Base-by-base conservation (phyloP, 2,329 filamentous ascomycete genomes). In the Colletotrichum higginsianum region DNA sequence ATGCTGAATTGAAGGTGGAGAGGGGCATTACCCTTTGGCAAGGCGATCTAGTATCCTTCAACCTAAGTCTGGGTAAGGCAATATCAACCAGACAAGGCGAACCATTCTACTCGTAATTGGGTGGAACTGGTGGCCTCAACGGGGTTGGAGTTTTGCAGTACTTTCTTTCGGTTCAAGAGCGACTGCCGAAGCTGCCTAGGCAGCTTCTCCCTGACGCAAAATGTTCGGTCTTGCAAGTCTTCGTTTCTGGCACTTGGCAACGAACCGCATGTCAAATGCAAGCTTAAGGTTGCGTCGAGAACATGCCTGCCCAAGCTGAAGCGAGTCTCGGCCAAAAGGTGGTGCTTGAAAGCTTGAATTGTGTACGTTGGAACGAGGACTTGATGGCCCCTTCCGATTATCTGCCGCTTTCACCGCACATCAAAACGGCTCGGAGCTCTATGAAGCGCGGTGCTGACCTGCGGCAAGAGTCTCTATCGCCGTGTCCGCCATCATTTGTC, bases 311-410 rank as follows among this genome's bases (percentile, higher is more conserved):
- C 23, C 55, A 40, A 16, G 7, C 9, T 23, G 38, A 42, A 18
- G n/a, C 35, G 40, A n/a, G 13, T 23, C 40, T 30, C 35, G 35
- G 35, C 35, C 35, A 38, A 52, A 26, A 50, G 21, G 35, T 23
- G 15, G n/a, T 52, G 60, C 60, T 62, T 30, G 30, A 30, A 18
- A 26, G 60, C 8, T 52, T 62, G 35, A 40, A 52, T 50, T 62
- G 38, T 42, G n/a, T 42, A 57, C 12, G 6, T 26, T 62, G 47
- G 12, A 62, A 38, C 46, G 12, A 23, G 13, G 60, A 40, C 30
- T 15, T 40, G 35, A n/a, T 26, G 16, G 35, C 8, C 46, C 21
- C 60, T 57, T 42, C 46, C 15, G 8, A 38, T n/a, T 62, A 23
- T 52, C 35, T 52, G 35, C 60, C 13, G 35, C 60, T 52, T 52